These are phyloP conservation scores for Mucor racemosus DNA, from an alignment of 371 early-diverging fungal species.

Conservation along the genomic window DNA sequence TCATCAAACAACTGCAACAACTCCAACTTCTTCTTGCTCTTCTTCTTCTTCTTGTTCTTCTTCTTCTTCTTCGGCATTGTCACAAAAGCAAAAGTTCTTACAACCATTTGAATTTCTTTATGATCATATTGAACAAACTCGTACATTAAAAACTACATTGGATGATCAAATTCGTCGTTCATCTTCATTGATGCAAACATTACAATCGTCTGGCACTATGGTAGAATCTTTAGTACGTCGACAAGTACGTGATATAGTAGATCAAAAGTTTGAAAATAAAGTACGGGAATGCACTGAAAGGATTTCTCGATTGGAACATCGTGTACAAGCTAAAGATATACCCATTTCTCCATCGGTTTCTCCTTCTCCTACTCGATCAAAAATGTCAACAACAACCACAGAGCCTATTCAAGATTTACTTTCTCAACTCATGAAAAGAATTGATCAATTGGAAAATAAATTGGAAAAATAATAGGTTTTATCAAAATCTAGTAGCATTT, in stretches of 20 bases:
- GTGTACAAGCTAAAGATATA: slow-evolving; percentile 18
- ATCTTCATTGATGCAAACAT: slow-evolving; percentile 71
- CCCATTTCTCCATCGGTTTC: slow-evolving; percentile 24
- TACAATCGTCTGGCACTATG: slow-evolving; percentile 73
- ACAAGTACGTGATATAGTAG: slow-evolving; percentile 49
- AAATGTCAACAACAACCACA: not conserved
- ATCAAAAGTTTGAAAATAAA: slow-evolving; percentile 24
- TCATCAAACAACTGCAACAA: slow-evolving; percentile 1
- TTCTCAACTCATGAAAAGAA: slow-evolving; percentile 36
- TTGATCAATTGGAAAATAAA: slow-evolving; percentile 43
- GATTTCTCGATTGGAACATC: slow-evolving; percentile 29
- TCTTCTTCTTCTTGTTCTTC: not conserved
- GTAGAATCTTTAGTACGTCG: slow-evolving; percentile 76
- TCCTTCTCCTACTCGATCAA: slow-evolving; percentile 4
- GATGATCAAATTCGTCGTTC: slow-evolving; percentile 80
- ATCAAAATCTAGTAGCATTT: too few species aligned
- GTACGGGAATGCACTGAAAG: slow-evolving; percentile 33
- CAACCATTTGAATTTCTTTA: slow-evolving; percentile 63
- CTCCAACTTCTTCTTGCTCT: not conserved
- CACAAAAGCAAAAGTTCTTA: slow-evolving; percentile 54
- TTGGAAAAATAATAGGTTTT: slow-evolving; percentile 29
- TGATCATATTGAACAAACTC: slow-evolving; percentile 62
- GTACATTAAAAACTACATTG: slow-evolving; percentile 60
- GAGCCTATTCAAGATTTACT: slow-evolving; percentile 21
- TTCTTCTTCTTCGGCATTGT: not conserved